A percentile compares a stretch with the other conserved stretches of the same genome.
Evolutionary conservation across 2,329 filamentous ascomycete genomes (phyloP).

Genomic region (Metarhizium anisopliae): DNA sequence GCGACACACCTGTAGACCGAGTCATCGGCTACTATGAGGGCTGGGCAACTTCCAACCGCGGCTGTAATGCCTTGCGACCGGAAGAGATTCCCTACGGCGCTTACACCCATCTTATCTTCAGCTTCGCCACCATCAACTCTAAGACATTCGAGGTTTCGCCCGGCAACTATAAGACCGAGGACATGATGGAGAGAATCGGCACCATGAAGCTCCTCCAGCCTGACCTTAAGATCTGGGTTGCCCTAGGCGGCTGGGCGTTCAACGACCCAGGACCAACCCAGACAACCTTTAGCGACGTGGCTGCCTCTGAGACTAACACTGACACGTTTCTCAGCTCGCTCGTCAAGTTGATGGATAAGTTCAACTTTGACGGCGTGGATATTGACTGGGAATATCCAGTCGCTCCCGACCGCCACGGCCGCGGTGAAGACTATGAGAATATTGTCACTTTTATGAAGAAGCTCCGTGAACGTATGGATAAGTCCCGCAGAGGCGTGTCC

Average conservation of each 20-base stretch:
- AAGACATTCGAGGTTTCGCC: conserved; percentile 9
- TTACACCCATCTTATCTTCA: conserved; percentile 22
- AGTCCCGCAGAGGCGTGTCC: conserved; percentile 7
- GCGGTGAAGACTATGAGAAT: conserved; percentile 13
- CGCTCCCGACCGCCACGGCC: conserved; percentile 15
- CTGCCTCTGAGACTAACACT: conserved; percentile 12
- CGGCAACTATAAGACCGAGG: background rate
- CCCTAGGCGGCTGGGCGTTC: conserved; percentile 32
- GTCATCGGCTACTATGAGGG: conserved; percentile 22
- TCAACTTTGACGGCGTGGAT: conserved; percentile 5
- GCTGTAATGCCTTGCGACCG: conserved; percentile 13
- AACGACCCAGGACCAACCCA: conserved; percentile 21
- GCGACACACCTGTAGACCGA: conserved; percentile 3
- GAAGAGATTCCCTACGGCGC: conserved; percentile 13
- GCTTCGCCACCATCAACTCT: conserved; percentile 25
- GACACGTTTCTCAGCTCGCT: conserved; percentile 27
- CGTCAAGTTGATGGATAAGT: conserved; percentile 13
- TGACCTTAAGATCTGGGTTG: conserved; percentile 26
- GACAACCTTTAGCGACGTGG: conserved; percentile 18
- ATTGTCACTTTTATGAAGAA: conserved; percentile 13
- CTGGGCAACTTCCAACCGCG: conserved; percentile 9
- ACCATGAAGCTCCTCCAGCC: no score
- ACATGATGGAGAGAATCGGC: no score
- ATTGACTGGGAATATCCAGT: conserved; percentile 11
- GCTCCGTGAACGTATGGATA: conserved; percentile 9